These are phyloP conservation scores for Boletellus deceptivus DNA, from an alignment of 1,284 basidiomycete species.

Conservation along the genomic window DNA sequence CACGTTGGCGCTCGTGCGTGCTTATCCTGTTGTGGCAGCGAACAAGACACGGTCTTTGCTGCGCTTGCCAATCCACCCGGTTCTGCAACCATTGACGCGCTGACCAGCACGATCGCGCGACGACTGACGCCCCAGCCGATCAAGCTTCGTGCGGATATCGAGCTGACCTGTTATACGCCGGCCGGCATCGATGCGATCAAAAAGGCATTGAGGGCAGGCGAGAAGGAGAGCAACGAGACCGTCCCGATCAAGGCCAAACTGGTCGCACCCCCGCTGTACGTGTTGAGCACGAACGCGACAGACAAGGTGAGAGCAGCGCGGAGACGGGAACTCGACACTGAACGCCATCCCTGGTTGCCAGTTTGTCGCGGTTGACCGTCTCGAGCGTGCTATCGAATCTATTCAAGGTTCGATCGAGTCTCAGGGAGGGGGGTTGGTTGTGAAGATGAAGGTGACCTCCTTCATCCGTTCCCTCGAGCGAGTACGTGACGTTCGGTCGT, in stretches of 20 bases:
- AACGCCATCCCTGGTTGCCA: constrained; percentile 23
- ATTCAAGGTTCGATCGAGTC: constrained; percentile 85
- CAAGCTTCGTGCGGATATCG: constrained; percentile 97
- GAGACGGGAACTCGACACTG: not conserved
- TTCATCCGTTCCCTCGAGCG: not conserved
- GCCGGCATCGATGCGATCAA: constrained; percentile 99
- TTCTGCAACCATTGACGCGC: constrained; percentile 58
- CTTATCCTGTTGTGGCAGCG: constrained; percentile 47
- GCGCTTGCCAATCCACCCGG: constrained; percentile 67
- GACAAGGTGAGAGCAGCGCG: constrained; percentile 67
- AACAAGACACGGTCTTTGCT: constrained; percentile 83
- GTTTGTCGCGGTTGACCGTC: constrained; percentile 87
- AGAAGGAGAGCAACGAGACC: constrained; percentile 81
- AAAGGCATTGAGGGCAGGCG: constrained; percentile 86
- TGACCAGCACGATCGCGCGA: constrained; percentile 88
- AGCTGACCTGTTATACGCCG: constrained; percentile 95
- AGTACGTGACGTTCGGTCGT: constrained; percentile 2
- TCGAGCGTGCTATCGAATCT: constrained; percentile 91
- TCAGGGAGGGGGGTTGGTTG: constrained; percentile 81
- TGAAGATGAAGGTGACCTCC: constrained; percentile 90
- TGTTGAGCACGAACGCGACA: constrained; percentile 93
- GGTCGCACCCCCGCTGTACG: constrained; percentile 95
- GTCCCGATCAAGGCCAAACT: constrained; percentile 98
- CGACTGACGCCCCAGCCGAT: constrained; percentile 97
- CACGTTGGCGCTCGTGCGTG: not conserved